Evolutionary conservation across 2,329 filamentous ascomycete genomes (phyloP).

Genomic region (Neopestalotiopsis sp.): DNA sequence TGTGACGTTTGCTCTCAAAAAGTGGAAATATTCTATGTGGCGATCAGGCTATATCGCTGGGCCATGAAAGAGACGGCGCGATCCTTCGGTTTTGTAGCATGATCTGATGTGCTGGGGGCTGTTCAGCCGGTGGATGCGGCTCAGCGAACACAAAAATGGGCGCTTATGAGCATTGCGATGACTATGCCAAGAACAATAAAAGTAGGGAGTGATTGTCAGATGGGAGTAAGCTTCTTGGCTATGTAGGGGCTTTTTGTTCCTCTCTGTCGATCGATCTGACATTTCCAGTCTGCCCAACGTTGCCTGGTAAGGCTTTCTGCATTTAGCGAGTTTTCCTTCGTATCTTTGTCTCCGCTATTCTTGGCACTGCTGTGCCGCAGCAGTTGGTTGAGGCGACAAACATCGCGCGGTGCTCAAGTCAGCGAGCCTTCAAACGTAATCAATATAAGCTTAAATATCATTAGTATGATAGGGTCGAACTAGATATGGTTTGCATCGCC

Average conservation of each 20-base stretch:
- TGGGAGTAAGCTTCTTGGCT: neutral
- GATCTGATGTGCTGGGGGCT: neutral
- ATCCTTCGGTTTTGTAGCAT: neutral
- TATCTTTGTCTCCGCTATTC: neutral
- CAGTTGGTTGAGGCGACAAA: neutral
- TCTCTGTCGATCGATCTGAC: neutral
- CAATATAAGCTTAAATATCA: too few relatives aligned
- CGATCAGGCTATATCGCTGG: neutral
- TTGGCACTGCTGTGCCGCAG: neutral
- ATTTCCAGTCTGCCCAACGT: neutral
- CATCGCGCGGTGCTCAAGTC: too few relatives aligned
- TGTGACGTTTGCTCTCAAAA: neutral
- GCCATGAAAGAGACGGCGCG: neutral
- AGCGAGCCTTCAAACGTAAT: too few relatives aligned
- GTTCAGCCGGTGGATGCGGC: neutral
- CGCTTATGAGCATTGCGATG: neutral
- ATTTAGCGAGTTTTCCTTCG: neutral
- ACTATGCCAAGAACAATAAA: neutral
- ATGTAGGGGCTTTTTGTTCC: neutral
- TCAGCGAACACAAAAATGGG: neutral
- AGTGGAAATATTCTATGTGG: neutral
- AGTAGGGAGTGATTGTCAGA: neutral
- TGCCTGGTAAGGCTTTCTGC: neutral
- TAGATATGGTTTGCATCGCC: too few relatives aligned
- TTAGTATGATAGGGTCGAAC: too few relatives aligned